Evolutionary conservation across 2,329 filamentous ascomycete species (phyloP), one percentile per base, ranked within the genome.

Genomic region (Alternaria triticimaculans): DNA sequence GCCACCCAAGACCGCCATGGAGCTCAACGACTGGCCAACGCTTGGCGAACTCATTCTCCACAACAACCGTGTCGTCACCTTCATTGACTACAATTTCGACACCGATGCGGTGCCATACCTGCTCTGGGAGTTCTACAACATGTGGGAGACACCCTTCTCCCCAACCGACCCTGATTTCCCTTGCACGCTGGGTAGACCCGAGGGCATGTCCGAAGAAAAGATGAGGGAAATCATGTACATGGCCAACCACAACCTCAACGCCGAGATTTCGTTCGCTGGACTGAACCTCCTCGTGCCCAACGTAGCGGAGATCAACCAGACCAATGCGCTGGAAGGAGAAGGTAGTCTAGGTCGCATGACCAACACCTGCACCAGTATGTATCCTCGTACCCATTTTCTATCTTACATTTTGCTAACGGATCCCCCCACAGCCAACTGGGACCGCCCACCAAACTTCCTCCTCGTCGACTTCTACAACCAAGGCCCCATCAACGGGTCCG

Each of bases 91-190:
- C 67, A 76, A 77, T 71, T 93, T 92, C 71, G 89, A 97, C 78
- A 92, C 96, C 79, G 87, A 85, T 0, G 85, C 86, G 12, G 90
- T 93, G 20, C 94, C 94, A 0, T 97, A 92, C 87, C 86, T 97
- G 58, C 84, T 97, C 30, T 94, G 97, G 80, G 87, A 97, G 80
- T 97, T 97, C 82, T 89, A 88, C 15, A 92, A 97, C 76, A 87
- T 97, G 82, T 97, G 92, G 92, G 94, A 97, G 82, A 96, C 94
- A 1, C 92, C 93, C 0, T 97, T 96, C 76, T 92, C 93, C 60
- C 94, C 88, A 0, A 89, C 87, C 0, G 80, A 90, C 71, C 77
- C 87, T 5, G 78, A 79, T 2, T 97, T 97, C 77, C 93, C 94
- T 0, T 97, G 95, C 82, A 89, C 83, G 0, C 85, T 90, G 15